These are phyloP conservation scores for Starmerella potacharoeniae DNA, from an alignment of 805 yeast genomes.

Conservation along the genomic window DNA sequence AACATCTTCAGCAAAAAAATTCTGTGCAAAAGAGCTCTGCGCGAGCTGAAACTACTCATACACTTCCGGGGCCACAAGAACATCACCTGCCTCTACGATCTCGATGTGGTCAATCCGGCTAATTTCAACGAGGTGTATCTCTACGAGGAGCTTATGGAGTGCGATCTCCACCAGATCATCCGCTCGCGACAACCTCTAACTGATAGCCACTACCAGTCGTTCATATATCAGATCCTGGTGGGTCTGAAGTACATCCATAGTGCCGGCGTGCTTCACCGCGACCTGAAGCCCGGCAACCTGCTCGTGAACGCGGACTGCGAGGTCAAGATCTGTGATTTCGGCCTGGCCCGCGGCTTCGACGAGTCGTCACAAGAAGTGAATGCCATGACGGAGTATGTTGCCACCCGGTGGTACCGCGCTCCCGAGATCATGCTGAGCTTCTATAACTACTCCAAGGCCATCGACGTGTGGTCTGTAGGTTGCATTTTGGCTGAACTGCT, in stretches of 20 bases:
- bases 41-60: conserved; percentile 80
- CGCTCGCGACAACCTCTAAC: conserved; percentile 77
- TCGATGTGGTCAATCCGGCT: conserved; percentile 74
- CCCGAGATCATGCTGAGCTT: conserved; percentile 96
- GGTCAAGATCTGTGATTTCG: conserved; percentile 87
- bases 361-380: conserved; percentile 29
- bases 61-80: conserved; percentile 95
- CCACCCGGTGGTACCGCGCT: conserved; percentile 95
- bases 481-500: conserved; percentile 89
- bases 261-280: conserved; percentile 90
- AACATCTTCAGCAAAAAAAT: conserved; percentile 86
- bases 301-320: conserved; percentile 87
- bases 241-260: conserved; percentile 86
- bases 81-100: conserved; percentile 87
- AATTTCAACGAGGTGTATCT: conserved; percentile 83
- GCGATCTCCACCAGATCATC: conserved; percentile 96
- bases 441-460: conserved; percentile 86
- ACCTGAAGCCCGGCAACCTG: conserved; percentile 79
- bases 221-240: conserved; percentile 78
- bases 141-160: conserved; percentile 96
- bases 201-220: conserved; percentile 91
- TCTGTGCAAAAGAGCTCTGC: conserved; percentile 77
- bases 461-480: conserved; percentile 95
- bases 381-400: conserved; percentile 93
- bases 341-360: conserved; percentile 61